A percentile compares a stretch with the other conserved stretches of the same genome.
Conservation (phyloP, 495 filamentous ascomycete genomes). For the Hypoxylon fuscum region DNA sequence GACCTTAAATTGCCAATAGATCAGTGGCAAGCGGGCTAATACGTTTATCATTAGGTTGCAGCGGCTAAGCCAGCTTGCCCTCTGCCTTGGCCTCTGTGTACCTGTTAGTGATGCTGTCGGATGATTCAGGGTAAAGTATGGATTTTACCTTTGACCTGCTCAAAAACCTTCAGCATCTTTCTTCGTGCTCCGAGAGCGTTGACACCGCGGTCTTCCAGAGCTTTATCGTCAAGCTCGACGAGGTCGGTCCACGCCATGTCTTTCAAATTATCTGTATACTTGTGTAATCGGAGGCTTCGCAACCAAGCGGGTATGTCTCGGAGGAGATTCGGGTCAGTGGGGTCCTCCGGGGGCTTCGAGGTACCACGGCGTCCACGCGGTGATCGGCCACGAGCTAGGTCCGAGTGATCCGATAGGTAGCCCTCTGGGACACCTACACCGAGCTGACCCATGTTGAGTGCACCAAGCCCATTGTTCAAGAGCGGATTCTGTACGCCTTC, state of each 20-base stretch:
- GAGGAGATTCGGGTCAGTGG: constrained; percentile 87
- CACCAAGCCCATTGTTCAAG: constrained; percentile 76
- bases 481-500: constrained; percentile 73
- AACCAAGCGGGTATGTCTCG: constrained; percentile 98
- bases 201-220: constrained; percentile 90
- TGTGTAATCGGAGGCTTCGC: constrained; percentile 92
- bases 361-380: constrained; percentile 92
- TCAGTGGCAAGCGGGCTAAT: constrained; percentile 13
- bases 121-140: background rate
- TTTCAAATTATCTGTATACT: constrained; percentile 98
- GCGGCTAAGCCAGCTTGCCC: constrained; percentile 64
- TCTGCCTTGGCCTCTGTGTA: constrained; percentile 65
- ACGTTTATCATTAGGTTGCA: constrained; percentile 31
- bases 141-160: constrained; percentile 80
- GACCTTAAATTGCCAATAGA: constrained; percentile 15
- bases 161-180: constrained; percentile 99
- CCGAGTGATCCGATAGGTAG: constrained; percentile 94
- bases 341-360: constrained; percentile 97
- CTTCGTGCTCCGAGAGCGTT: constrained; percentile 93
- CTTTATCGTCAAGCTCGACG: constrained; percentile 90
- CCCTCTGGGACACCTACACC: constrained; percentile 76
- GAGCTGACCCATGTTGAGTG: constrained; percentile 79
- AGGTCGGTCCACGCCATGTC: constrained; percentile 97
- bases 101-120: constrained; percentile 36
- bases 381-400: constrained; percentile 87